Conservation (phyloP, 148 eudicot genomes). For the Vaccinium vitisidaea region DNA sequence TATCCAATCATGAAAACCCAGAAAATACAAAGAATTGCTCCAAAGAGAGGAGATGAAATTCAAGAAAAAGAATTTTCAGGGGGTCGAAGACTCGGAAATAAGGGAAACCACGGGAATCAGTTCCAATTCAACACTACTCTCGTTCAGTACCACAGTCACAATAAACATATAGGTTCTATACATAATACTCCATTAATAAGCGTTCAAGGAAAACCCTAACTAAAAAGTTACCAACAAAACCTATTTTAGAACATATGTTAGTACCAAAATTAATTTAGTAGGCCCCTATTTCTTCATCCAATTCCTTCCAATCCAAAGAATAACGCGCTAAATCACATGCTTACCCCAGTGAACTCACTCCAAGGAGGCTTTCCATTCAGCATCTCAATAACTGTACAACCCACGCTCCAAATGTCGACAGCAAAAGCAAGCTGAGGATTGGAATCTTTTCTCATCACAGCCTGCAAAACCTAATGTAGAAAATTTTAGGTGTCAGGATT, state of each 20-base stretch:
- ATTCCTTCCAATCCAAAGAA: background rate
- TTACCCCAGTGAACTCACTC: conserved; percentile 70
- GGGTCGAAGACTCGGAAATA: background rate
- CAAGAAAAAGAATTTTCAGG: background rate
- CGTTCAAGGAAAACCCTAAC: background rate
- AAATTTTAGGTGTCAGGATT: conserved; percentile 13
- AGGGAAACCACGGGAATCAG: background rate
- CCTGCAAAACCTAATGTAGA: conserved; percentile 67
- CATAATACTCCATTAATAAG: background rate
- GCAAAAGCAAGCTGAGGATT: conserved; percentile 69
- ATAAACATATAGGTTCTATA: too few relatives aligned
- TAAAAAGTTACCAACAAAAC: background rate
- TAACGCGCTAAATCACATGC: conserved; percentile 17
- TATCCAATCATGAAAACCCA: background rate
- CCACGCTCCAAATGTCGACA: conserved; percentile 94
- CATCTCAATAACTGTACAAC: conserved; percentile 98
- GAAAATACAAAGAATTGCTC: background rate
- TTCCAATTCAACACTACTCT: background rate
- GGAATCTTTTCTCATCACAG: conserved; percentile 64
- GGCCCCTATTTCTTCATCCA: background rate
- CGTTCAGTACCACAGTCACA: background rate
- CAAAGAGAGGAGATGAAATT: background rate
- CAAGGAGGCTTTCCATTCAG: conserved; percentile 90
- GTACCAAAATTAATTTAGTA: background rate
- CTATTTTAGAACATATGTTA: background rate